These are phyloP conservation scores for Trichosanthes truncata DNA, from an alignment of 306 rosid genomes.

Conservation along the genomic window DNA sequence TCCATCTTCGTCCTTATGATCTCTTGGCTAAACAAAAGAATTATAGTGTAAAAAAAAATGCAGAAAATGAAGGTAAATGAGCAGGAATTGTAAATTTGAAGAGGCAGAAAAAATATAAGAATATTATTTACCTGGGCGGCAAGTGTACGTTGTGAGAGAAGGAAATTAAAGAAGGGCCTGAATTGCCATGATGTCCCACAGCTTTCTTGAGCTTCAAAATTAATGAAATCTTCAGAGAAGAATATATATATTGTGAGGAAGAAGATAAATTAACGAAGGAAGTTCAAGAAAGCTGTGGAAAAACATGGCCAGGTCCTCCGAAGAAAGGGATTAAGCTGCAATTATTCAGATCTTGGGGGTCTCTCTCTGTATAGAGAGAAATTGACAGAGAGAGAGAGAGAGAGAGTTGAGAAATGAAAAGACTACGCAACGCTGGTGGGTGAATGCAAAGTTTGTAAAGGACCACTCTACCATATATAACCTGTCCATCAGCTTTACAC, in stretches of 20 bases:
- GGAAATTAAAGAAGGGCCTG: neutral
- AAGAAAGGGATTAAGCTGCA: slow-evolving; percentile 8
- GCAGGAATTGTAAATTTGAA: neutral
- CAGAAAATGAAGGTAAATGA: neutral
- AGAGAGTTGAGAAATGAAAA: neutral
- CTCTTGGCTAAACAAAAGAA: neutral
- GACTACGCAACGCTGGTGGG: neutral
- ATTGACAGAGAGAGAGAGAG: neutral
- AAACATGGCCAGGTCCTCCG: slow-evolving; percentile 54
- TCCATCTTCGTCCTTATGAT: neutral
- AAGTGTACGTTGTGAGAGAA: neutral
- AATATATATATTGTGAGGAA: neutral
- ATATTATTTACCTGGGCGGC: neutral
- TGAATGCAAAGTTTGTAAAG: neutral
- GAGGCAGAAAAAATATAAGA: no score
- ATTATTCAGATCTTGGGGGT: neutral
- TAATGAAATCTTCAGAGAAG: neutral
- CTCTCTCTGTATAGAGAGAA: neutral
- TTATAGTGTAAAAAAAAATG: neutral
- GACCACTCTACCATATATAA: slow-evolving; percentile 9
- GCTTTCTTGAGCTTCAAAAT: slow-evolving; percentile 95
- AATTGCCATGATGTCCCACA: slow-evolving; percentile 59
- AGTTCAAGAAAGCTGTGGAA: slow-evolving; percentile 99
- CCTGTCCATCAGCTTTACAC: slow-evolving; percentile 55
- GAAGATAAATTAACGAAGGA: neutral